phyloP scores from a whole-genome alignment of 2,329 filamentous ascomycete species.

The Gnomoniopsis sp. region DNA sequence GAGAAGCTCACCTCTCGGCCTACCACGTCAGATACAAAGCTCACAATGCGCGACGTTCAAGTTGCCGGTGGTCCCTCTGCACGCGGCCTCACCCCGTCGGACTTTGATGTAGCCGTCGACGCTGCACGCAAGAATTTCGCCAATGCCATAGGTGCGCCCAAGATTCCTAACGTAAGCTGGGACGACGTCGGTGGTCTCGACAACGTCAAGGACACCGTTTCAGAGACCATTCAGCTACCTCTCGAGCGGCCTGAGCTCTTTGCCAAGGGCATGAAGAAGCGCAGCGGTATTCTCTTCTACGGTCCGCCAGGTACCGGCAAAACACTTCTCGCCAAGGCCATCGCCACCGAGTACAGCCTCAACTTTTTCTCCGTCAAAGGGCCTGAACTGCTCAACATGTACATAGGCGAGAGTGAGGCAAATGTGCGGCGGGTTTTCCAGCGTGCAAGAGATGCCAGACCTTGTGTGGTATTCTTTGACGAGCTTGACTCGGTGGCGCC shows the following conservation, averaged over 20 bases:
- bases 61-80: slow-evolving; percentile 80
- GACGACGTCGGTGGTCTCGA: slow-evolving; percentile 90
- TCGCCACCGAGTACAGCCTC: slow-evolving; percentile 88
- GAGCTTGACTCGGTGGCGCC: slow-evolving; percentile 91
- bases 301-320: slow-evolving; percentile 90
- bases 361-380: slow-evolving; percentile 96
- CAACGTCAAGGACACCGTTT: slow-evolving; percentile 95
- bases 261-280: slow-evolving; percentile 96
- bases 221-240: slow-evolving; percentile 92
- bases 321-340: slow-evolving; percentile 87
- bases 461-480: slow-evolving; percentile 91
- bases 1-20: slow-evolving; percentile 60
- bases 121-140: slow-evolving; percentile 97
- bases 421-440: slow-evolving; percentile 90
- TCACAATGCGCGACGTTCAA: slow-evolving; percentile 79
- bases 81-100: slow-evolving; percentile 72
- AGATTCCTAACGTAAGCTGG: slow-evolving; percentile 97
- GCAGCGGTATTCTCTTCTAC: slow-evolving; percentile 89
- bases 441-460: slow-evolving; percentile 77
- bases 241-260: slow-evolving; percentile 90
- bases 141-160: slow-evolving; percentile 93
- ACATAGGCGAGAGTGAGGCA: slow-evolving; percentile 90
- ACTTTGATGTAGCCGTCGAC: slow-evolving; percentile 92
- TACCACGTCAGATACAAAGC: slow-evolving; percentile 34
- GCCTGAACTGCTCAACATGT: slow-evolving; percentile 91